Evolutionary conservation across 192 early-diverging fungal species (phyloP).

Genomic region (Allomyces macrogynus): DNA sequence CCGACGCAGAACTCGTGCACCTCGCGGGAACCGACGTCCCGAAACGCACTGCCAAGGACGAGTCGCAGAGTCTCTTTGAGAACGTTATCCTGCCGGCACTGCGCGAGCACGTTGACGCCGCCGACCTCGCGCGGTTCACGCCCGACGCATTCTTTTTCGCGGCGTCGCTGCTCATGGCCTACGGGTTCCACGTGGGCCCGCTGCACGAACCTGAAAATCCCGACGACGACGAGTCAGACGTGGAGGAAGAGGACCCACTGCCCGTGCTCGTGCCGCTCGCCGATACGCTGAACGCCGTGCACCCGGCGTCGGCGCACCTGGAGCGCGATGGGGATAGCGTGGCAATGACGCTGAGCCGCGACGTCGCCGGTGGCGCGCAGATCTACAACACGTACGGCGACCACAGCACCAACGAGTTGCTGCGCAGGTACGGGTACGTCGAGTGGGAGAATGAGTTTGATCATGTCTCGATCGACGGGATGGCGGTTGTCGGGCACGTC

Average conservation of each 20-base stretch:
- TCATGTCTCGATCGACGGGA: background rate
- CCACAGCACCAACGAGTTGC: background rate
- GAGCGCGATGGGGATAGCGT: background rate
- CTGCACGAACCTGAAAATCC: background rate
- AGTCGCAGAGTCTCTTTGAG: background rate
- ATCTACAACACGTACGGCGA: background rate
- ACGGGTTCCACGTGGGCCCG: background rate
- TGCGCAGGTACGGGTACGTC: background rate
- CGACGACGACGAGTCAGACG: background rate
- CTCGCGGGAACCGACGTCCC: background rate
- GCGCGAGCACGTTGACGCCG: background rate
- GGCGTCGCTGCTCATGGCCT: background rate
- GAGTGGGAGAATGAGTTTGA: background rate
- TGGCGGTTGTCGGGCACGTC: background rate
- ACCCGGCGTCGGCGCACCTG: background rate
- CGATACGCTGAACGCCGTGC: background rate
- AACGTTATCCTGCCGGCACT: background rate
- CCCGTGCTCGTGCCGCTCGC: background rate
- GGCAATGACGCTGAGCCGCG: background rate
- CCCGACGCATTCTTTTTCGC: background rate
- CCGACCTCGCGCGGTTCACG: background rate
- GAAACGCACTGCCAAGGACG: background rate
- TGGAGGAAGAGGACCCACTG: background rate
- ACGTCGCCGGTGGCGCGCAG: background rate
- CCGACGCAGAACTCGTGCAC: background rate